phyloP scores from a whole-genome alignment of 441 rosid genomes.

The Cnidoscolus chayamansa region DNA sequence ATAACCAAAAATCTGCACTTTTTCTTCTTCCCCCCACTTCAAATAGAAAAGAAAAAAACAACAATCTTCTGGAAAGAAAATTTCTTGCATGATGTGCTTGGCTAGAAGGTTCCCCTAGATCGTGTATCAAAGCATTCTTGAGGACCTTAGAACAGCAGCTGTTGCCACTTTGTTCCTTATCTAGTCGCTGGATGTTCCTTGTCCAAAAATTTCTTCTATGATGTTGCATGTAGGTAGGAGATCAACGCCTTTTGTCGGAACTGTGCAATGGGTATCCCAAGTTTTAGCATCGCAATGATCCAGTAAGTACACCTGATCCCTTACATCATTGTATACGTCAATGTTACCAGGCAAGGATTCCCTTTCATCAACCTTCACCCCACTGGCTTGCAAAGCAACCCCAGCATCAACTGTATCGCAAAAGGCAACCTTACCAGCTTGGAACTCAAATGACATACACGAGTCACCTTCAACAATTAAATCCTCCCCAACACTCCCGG shows the following conservation, averaged over 20 bases:
- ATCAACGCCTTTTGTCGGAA: conserved; percentile 39
- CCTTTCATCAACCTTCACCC: conserved; percentile 28
- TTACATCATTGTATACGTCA: conserved; percentile 33
- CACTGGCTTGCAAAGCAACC: conserved; percentile 23
- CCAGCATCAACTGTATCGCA: conserved; percentile 31
- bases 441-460: conserved; percentile 51
- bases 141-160: background rate
- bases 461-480: conserved; percentile 45
- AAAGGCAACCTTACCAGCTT: conserved; percentile 26
- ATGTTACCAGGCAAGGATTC: conserved; percentile 31
- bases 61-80: background rate
- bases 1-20: conserved; percentile 6
- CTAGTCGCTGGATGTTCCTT: background rate
- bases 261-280: conserved; percentile 40
- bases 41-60: background rate
- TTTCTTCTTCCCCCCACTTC: background rate
- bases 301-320: conserved; percentile 40
- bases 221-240: conserved; percentile 51
- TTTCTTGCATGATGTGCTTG: background rate
- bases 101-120: background rate
- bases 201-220: conserved; percentile 49
- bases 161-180: background rate
- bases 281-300: conserved; percentile 49
- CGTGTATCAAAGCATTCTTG: background rate
- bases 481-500: conserved; percentile 25